Evolutionary conservation across 345 rosid genomes (phyloP).

Genomic region (thale cress (Arabidopsis thaliana)): TAIR10.1 NC_003071.7:18031501-18032000

Average conservation of each 20-base stretch:
- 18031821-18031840: conserved; percentile 47
- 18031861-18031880: not conserved
- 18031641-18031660: conserved; percentile 59
- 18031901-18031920: conserved; percentile 73
- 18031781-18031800: conserved; percentile 51
- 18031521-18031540: conserved; percentile 42
- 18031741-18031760: conserved; percentile 51
- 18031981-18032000: conserved; percentile 54
- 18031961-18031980: conserved; percentile 63
- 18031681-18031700: not conserved
- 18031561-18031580: conserved; percentile 38
- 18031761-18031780: conserved; percentile 51
- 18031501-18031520: conserved; percentile 43
- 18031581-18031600: conserved; percentile 67
- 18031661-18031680: conserved; percentile 33
- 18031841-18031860: conserved; percentile 14
- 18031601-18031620: conserved; percentile 83
- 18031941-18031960: conserved; percentile 46
- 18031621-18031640: conserved; percentile 68
- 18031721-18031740: not conserved
- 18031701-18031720: not conserved
- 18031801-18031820: conserved; percentile 52
- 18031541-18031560: conserved; percentile 42
- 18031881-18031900: conserved; percentile 15
- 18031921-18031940: conserved; percentile 69